These are phyloP conservation scores for Penicillium sp. DNA, from an alignment of 2,329 filamentous ascomycete genomes.

Conservation along the genomic window DNA sequence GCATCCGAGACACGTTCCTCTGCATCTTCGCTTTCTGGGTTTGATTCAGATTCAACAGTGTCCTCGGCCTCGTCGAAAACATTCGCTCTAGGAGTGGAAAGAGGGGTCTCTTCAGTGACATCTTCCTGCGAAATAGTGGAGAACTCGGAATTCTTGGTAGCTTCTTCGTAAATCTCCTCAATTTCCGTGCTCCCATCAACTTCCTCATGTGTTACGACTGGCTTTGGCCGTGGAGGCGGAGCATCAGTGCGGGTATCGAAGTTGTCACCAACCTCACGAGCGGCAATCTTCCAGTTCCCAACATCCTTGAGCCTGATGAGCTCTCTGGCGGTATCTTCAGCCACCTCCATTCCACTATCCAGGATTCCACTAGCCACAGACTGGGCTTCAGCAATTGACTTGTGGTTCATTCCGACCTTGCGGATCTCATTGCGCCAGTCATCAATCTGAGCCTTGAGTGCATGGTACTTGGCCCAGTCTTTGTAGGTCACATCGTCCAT, in stretches of 20 bases:
- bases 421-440: slow-evolving; percentile 85
- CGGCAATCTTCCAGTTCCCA: slow-evolving; percentile 78
- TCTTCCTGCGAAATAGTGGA: background rate
- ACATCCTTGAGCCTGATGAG: slow-evolving; percentile 80
- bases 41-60: background rate
- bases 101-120: background rate
- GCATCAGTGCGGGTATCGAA: slow-evolving; percentile 67
- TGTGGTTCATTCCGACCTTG: slow-evolving; percentile 72
- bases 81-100: background rate
- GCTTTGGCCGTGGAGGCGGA: slow-evolving; percentile 39
- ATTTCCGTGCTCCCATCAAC: slow-evolving; percentile 3
- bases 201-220: slow-evolving; percentile 23
- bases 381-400: slow-evolving; percentile 69
- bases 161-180: background rate
- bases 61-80: slow-evolving; percentile 8
- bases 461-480: slow-evolving; percentile 94
- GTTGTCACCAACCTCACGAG: slow-evolving; percentile 73
- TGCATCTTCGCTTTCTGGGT: slow-evolving; percentile 1
- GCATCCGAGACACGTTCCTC: slow-evolving; percentile 17
- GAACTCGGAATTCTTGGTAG: background rate
- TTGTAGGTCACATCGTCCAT: slow-evolving; percentile 95
- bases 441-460: slow-evolving; percentile 78
- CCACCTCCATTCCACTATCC: slow-evolving; percentile 76
- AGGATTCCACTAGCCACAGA: slow-evolving; percentile 71
- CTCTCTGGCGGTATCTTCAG: slow-evolving; percentile 78